Conservation (phyloP, 2,329 filamentous ascomycete genomes). For the Pestalotiopsis sp. region DNA sequence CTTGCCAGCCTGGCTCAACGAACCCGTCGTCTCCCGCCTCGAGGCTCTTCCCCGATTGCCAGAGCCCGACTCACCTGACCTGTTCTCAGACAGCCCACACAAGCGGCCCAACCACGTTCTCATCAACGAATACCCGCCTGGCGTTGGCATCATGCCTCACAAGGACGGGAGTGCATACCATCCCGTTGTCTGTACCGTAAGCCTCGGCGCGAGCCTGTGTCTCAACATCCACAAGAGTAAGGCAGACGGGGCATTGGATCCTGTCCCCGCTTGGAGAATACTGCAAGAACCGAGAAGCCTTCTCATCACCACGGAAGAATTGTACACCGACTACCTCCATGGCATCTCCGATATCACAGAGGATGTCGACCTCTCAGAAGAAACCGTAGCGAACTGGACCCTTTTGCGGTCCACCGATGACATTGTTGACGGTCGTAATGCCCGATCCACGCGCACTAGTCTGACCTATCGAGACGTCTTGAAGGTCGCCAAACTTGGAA, state of each 20-base stretch:
- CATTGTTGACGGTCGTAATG: conserved; percentile 55
- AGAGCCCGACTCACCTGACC: conserved; percentile 33
- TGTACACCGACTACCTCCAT: conserved; percentile 75
- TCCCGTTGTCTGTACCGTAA: conserved; percentile 88
- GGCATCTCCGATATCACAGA: conserved; percentile 69
- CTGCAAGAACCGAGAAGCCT: conserved; percentile 85
- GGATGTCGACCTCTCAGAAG: conserved; percentile 65
- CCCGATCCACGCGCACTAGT: conserved; percentile 66
- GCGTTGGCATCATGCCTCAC: conserved; percentile 95
- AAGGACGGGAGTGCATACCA: conserved; percentile 90
- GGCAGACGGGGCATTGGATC: conserved; percentile 59
- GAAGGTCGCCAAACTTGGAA: conserved; percentile 75
- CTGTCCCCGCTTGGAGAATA: conserved; percentile 57
- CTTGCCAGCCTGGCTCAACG: conserved; percentile 74
- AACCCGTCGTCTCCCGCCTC: conserved; percentile 68
- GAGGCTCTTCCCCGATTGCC: conserved; percentile 48
- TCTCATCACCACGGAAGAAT: conserved; percentile 68
- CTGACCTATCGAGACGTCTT: conserved; percentile 86
- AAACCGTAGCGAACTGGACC: conserved; percentile 73
- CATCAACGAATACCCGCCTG: conserved; percentile 87
- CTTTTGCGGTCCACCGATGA: conserved; percentile 55
- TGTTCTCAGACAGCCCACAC: conserved; percentile 72
- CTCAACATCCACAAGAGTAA: conserved; percentile 74
- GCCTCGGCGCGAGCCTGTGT: conserved; percentile 76
- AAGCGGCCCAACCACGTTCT: conserved; percentile 83